Conservation (phyloP, 2,329 filamentous ascomycete genomes). For the Alternaria angustiovoidea region DNA sequence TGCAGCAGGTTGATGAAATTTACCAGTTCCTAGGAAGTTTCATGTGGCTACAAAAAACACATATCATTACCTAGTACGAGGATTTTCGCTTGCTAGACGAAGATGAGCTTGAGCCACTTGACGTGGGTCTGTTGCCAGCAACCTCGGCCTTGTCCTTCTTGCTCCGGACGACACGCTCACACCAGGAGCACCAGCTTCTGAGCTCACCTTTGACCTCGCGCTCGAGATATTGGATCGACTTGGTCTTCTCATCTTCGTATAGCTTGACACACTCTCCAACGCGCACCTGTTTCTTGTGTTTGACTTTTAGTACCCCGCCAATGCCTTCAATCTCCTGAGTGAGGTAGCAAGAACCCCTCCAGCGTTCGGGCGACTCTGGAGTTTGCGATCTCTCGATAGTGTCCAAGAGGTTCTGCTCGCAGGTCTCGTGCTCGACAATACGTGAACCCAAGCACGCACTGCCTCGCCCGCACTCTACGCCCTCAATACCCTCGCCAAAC, state of each 20-base stretch:
- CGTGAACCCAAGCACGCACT: constrained; percentile 77
- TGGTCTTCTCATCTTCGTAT: constrained; percentile 68
- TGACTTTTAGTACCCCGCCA: constrained; percentile 86
- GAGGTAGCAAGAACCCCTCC: constrained; percentile 75
- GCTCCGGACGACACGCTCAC: constrained; percentile 75
- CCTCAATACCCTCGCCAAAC: constrained; percentile 86
- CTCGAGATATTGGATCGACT: constrained; percentile 66
- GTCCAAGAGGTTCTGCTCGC: constrained; percentile 73
- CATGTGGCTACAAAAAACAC: neutral
- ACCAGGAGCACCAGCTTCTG: constrained; percentile 94
- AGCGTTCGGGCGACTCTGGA: constrained; percentile 50
- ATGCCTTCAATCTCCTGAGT: constrained; percentile 92
- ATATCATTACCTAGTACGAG: constrained; percentile 9
- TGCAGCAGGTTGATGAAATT: too few species aligned
- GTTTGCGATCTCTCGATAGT: constrained; percentile 58
- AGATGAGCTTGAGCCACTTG: constrained; percentile 29
- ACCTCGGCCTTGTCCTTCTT: constrained; percentile 52
- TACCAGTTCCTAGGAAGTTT: neutral
- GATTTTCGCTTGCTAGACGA: constrained; percentile 15
- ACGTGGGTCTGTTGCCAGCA: constrained; percentile 23
- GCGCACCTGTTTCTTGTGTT: constrained; percentile 80
- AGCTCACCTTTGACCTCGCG: constrained; percentile 73
- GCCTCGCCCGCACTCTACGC: constrained; percentile 86
- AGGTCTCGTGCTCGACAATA: constrained; percentile 82
- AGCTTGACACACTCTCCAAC: constrained; percentile 88